Percentiles rank a stretch among this genome's conserved stretches.
Conservation (phyloP, 768 basidiomycete genomes). For the Phlebiopsis flavidoalba region DNA sequence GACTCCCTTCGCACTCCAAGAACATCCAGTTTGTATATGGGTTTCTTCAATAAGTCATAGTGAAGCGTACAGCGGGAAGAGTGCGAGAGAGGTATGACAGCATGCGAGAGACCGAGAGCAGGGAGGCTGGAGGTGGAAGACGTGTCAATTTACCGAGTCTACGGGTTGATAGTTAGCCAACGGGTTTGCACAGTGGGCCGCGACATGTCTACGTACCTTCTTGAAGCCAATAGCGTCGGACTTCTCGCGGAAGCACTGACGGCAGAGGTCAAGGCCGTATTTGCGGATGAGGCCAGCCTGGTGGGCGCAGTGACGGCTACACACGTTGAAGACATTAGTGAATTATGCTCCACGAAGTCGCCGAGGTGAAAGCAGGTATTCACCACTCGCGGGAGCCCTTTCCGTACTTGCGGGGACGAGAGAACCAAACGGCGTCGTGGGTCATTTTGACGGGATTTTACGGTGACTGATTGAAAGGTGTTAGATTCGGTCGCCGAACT, state of each 20-base stretch:
- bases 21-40: neutral
- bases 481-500: conserved; percentile 3
- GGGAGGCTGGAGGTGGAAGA: neutral
- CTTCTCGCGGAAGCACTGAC: conserved; percentile 98
- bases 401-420: conserved; percentile 90
- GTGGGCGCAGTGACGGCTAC: conserved; percentile 92
- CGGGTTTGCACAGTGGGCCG: neutral
- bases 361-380: conserved; percentile 22
- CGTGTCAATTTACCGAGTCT: neutral
- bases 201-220: conserved; percentile 59
- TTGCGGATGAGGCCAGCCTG: conserved; percentile 98
- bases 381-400: conserved; percentile 96
- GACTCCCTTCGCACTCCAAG: neutral
- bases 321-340: conserved; percentile 14
- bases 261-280: conserved; percentile 95
- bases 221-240: conserved; percentile 88
- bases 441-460: conserved; percentile 62
- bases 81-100: neutral
- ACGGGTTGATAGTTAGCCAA: neutral
- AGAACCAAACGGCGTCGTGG: conserved; percentile 98
- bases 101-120: conserved; percentile 1
- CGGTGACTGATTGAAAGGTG: conserved; percentile 12
- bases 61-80: neutral
- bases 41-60: neutral
- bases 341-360: neutral